A percentile compares a stretch with the other conserved stretches of the same genome.
phyloP scores from a whole-genome alignment of 805 yeast genomes.

The Tetrapisispora pingtungensis region DNA sequence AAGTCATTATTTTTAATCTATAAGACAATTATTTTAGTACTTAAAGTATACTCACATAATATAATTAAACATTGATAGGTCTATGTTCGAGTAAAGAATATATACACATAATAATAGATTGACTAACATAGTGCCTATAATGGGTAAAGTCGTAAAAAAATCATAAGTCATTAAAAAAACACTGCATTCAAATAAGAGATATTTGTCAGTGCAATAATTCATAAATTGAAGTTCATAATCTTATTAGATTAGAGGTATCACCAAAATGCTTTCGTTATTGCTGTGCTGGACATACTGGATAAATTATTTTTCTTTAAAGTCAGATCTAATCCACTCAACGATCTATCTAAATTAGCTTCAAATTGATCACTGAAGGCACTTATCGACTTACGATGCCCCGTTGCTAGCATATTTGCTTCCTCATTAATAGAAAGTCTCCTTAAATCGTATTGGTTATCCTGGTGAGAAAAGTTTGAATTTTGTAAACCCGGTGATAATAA shows the following conservation, averaged over 20 bases:
- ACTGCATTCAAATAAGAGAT: neutral
- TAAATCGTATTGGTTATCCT: neutral
- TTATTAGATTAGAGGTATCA: neutral
- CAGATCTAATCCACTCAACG: constrained; percentile 26
- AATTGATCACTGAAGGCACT: constrained; percentile 15
- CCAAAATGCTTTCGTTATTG: constrained; percentile 1
- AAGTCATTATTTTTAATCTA: neutral
- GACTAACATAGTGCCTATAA: neutral
- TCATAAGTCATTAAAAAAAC: constrained; percentile 1
- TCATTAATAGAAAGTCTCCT: neutral
- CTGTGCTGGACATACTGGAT: neutral
- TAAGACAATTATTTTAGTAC: neutral
- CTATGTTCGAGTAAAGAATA: no score
- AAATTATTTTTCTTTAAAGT: constrained; percentile 2
- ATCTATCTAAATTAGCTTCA: constrained; percentile 24
- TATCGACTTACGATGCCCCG: neutral
- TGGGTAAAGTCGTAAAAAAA: neutral
- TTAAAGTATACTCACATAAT: neutral
- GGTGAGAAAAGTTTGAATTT: neutral
- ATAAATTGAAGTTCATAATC: no score
- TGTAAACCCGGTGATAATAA: neutral
- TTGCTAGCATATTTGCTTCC: neutral
- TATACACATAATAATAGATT: neutral
- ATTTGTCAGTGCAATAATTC: neutral
- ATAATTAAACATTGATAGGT: neutral